Evolutionary conservation across 768 basidiomycete species (phyloP).

Genomic region (Dendrothele bispora): DNA sequence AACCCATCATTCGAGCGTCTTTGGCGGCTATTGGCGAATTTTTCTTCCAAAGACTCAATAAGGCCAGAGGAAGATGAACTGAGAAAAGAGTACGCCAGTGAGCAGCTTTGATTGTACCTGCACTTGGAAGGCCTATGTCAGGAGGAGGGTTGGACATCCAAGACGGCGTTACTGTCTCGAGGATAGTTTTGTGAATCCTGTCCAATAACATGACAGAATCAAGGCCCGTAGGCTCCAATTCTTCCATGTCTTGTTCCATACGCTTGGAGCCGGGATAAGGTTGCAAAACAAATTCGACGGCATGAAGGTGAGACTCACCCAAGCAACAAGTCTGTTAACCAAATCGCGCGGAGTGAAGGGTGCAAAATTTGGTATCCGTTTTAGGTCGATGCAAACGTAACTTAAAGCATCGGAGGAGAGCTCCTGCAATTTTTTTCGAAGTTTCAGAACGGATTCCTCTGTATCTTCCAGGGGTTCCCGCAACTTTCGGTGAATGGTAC

Average conservation of each 20-base stretch:
- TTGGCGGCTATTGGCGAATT: not conserved
- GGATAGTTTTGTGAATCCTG: not conserved
- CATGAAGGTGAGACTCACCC: not conserved
- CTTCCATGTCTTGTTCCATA: slow-evolving; percentile 17
- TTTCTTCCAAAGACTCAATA: slow-evolving; percentile 20
- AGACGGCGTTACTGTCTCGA: not conserved
- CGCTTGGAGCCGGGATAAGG: not conserved
- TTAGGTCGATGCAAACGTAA: not conserved
- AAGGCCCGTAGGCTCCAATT: slow-evolving; percentile 19
- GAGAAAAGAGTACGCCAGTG: slow-evolving; percentile 17
- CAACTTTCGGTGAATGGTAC: not conserved
- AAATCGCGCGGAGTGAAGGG: not conserved
- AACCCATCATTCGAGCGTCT: not conserved
- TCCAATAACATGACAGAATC: slow-evolving; percentile 1
- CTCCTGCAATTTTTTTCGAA: not conserved
- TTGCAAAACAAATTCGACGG: not conserved
- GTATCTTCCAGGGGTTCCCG: slow-evolving; percentile 1
- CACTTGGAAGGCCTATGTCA: slow-evolving; percentile 9
- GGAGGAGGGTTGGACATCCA: slow-evolving; percentile 9
- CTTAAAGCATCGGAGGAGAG: not conserved
- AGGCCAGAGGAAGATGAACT: slow-evolving; percentile 19
- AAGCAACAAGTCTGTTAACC: not conserved
- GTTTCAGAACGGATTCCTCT: slow-evolving; percentile 11
- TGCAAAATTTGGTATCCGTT: slow-evolving; percentile 1
- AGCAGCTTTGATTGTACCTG: slow-evolving; percentile 25